A percentile compares a stretch with the other conserved stretches of the same genome.
These are phyloP conservation scores for Geotrichum ghanense DNA, from an alignment of 805 yeast genomes.

Conservation along the genomic window DNA sequence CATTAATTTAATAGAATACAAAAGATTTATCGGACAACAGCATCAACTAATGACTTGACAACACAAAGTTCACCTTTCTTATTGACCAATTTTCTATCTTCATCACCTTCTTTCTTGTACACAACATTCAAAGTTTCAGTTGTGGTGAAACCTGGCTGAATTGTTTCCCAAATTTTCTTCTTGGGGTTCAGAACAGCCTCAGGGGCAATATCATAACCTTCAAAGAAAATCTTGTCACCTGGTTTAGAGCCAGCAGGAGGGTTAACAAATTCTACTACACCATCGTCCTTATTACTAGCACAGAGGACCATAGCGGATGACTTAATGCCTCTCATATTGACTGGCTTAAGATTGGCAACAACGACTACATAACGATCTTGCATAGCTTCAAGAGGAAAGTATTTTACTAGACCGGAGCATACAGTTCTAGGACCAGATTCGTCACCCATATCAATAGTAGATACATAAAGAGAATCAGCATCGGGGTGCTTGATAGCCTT, in stretches of 20 bases:
- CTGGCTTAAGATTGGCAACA: constrained; percentile 95
- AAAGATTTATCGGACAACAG: constrained; percentile 55
- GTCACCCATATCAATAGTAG: constrained; percentile 95
- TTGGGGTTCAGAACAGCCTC: constrained; percentile 92
- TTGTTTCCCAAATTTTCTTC: constrained; percentile 95
- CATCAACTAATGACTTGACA: constrained; percentile 59
- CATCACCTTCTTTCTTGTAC: constrained; percentile 66
- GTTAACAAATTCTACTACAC: constrained; percentile 76
- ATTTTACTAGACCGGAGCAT: constrained; percentile 90
- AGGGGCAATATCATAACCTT: constrained; percentile 80
- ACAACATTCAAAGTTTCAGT: constrained; percentile 64
- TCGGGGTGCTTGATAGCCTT: constrained; percentile 96
- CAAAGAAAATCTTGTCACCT: constrained; percentile 95
- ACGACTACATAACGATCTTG: constrained; percentile 86
- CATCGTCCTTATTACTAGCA: constrained; percentile 49
- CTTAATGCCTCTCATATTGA: constrained; percentile 93
- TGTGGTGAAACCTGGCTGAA: constrained; percentile 87
- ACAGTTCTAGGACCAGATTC: constrained; percentile 96
- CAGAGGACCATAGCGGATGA: constrained; percentile 96
- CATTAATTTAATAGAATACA: too few species aligned
- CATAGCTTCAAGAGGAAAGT: constrained; percentile 85
- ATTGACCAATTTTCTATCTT: constrained; percentile 62
- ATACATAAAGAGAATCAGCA: constrained; percentile 92
- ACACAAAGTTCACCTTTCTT: constrained; percentile 68
- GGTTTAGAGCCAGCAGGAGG: constrained; percentile 91